Evolutionary conservation across 2,329 filamentous ascomycete species (phyloP).

Genomic region (Ploettnerulaceae sp.): DNA sequence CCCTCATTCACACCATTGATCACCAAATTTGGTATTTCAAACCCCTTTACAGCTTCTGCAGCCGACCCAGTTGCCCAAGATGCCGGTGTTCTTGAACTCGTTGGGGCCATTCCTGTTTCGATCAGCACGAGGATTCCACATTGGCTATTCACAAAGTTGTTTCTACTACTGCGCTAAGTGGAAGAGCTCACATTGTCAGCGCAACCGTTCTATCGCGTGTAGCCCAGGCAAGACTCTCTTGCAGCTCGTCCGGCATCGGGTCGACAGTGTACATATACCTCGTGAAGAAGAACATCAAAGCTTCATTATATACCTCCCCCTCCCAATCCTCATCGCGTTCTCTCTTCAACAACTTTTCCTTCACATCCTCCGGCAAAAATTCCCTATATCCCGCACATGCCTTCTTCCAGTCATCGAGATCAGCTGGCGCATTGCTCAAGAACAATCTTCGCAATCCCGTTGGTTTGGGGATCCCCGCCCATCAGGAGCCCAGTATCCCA

Average conservation of each 20-base stretch:
- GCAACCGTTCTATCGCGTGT: slow-evolving; percentile 29
- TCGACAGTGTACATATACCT: slow-evolving; percentile 4
- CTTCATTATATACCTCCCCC: slow-evolving; percentile 11
- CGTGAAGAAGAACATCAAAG: slow-evolving; percentile 6
- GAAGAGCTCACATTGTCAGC: slow-evolving; percentile 21
- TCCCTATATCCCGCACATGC: slow-evolving; percentile 24
- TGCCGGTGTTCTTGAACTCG: slow-evolving; percentile 37
- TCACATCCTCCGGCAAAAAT: slow-evolving; percentile 23
- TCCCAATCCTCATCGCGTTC: slow-evolving; percentile 5
- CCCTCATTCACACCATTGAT: slow-evolving; percentile 39
- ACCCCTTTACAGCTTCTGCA: slow-evolving; percentile 33
- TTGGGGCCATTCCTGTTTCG: slow-evolving; percentile 7
- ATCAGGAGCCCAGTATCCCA: slow-evolving; percentile 44
- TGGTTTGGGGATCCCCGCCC: slow-evolving; percentile 36
- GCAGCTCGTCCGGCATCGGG: slow-evolving; percentile 11
- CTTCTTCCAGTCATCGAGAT: slow-evolving; percentile 19
- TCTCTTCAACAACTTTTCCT: slow-evolving; percentile 19
- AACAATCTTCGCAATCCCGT: slow-evolving; percentile 37
- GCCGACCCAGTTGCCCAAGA: slow-evolving; percentile 38
- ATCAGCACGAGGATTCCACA: neutral
- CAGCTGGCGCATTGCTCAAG: slow-evolving; percentile 19
- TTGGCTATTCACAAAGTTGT: no score
- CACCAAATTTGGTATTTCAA: slow-evolving; percentile 36
- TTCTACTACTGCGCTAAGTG: neutral
- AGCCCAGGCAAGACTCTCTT: slow-evolving; percentile 19